These are phyloP conservation scores for Mortierella sp. DNA, from an alignment of 371 early-diverging fungal species.

Conservation along the genomic window DNA sequence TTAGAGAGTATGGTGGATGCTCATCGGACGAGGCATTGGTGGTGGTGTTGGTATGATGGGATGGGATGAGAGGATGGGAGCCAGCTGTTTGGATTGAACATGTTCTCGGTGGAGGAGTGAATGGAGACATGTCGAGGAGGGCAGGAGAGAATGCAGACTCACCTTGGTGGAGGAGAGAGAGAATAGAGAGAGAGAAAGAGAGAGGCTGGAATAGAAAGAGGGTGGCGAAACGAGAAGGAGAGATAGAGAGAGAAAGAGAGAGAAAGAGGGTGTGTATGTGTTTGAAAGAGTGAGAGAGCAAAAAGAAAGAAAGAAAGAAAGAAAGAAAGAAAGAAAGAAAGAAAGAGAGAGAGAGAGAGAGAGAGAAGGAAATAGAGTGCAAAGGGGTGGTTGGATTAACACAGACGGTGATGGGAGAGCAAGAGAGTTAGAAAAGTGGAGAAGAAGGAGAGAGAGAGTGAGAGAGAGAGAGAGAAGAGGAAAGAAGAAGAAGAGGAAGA, in stretches of 20 bases:
- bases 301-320: no score
- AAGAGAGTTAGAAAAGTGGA: neutral
- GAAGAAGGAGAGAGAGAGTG: neutral
- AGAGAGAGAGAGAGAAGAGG: neutral
- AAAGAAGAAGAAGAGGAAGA: neutral
- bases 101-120: neutral
- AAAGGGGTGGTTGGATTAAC: no score
- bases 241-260: no score
- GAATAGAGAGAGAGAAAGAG: no score
- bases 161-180: no score
- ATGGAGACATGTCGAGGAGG: neutral
- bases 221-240: no score
- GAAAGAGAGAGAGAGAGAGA: neutral
- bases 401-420: no score
- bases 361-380: conserved; percentile 1
- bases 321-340: neutral
- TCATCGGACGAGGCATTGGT: no score
- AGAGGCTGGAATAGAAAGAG: no score
- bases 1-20: no score
- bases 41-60: neutral
- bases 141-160: neutral
- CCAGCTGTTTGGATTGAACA: neutral
- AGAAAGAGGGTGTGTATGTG: no score
- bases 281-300: no score
- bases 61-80: neutral